Percentiles rank a stretch among this genome's conserved stretches.
phyloP scores from a whole-genome alignment of 2,329 filamentous ascomycete genomes.

The Aspergillus cejpii region DNA sequence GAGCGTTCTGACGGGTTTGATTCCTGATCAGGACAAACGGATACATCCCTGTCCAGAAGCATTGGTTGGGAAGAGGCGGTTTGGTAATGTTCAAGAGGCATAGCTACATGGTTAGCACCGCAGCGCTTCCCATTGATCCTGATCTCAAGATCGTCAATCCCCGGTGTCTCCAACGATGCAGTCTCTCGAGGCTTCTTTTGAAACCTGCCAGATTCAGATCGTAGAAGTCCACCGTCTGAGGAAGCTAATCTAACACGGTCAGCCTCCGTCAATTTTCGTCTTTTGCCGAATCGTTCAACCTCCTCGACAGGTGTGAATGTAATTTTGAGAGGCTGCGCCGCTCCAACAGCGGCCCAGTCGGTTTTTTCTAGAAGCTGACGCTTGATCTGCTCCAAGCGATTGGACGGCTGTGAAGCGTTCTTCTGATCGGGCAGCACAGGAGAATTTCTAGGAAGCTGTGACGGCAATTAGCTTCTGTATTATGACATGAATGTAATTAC shows the following conservation, averaged over 20 bases:
- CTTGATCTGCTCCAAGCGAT: conserved; percentile 25
- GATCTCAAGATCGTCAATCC: conserved; percentile 18
- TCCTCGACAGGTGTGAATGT: conserved; percentile 26
- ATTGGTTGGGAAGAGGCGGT: conserved; percentile 31
- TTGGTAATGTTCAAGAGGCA: background rate
- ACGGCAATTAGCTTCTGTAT: background rate
- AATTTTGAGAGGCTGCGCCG: conserved; percentile 31
- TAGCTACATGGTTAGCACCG: background rate
- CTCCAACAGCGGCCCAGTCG: conserved; percentile 36
- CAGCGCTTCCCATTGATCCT: conserved; percentile 18
- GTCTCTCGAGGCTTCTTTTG: conserved; percentile 2
- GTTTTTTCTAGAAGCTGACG: conserved; percentile 29
- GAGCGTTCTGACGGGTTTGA: background rate
- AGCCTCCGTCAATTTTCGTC: conserved; percentile 28
- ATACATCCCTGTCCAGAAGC: conserved; percentile 26
- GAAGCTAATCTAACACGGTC: conserved; percentile 25
- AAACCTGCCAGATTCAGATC: conserved; percentile 4
- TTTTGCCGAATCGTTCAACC: conserved; percentile 30
- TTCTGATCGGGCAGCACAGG: background rate
- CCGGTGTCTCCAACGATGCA: conserved; percentile 2
- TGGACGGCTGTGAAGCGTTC: conserved; percentile 1
- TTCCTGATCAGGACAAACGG: background rate
- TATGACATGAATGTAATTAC: no score
- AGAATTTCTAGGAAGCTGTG: background rate
- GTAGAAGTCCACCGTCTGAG: background rate